A percentile compares a stretch with the other conserved stretches of the same genome.
Conservation (phyloP, 371 early-diverging fungal genomes). For the Blastocladiella emersonii region DNA sequence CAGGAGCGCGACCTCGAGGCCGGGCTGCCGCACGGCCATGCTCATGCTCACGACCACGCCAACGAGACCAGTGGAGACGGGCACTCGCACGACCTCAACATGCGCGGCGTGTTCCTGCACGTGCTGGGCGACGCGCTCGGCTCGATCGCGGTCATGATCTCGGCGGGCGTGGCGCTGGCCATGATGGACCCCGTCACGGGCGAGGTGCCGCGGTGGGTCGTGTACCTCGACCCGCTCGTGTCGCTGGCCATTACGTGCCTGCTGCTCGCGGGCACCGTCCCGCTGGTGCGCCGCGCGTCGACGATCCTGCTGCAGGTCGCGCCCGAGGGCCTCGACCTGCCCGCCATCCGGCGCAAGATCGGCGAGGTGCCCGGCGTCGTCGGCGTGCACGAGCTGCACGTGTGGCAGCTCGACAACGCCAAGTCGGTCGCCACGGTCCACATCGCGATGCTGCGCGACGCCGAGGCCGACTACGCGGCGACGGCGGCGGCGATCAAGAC, state of each 20-base stretch:
- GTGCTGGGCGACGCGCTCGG: slow-evolving; percentile 90
- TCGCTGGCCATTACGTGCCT: slow-evolving; percentile 48
- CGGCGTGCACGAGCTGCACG: slow-evolving; percentile 82
- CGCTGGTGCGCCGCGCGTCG: slow-evolving; percentile 59
- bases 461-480: slow-evolving; percentile 27
- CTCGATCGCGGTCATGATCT: slow-evolving; percentile 76
- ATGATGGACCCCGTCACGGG: slow-evolving; percentile 21
- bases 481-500: slow-evolving; percentile 52
- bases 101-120: slow-evolving; percentile 88
- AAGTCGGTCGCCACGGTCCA: slow-evolving; percentile 75
- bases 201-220: slow-evolving; percentile 31
- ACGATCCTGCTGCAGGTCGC: slow-evolving; percentile 75
- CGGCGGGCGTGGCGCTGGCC: slow-evolving; percentile 66
- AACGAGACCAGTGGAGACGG: too few species aligned
- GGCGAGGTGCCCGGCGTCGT: slow-evolving; percentile 38
- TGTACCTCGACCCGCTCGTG: slow-evolving; percentile 64
- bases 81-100: slow-evolving; percentile 45
- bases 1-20: slow-evolving; percentile 7
- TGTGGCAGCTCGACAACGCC: slow-evolving; percentile 80
- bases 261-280: slow-evolving; percentile 45
- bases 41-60: slow-evolving; percentile 25
- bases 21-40: slow-evolving; percentile 17
- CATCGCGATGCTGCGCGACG: slow-evolving; percentile 31
- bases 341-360: slow-evolving; percentile 44
- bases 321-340: slow-evolving; percentile 50